phyloP scores from a whole-genome alignment of 2,329 filamentous ascomycete species.

The Endoconidiophora laricicola region DNA sequence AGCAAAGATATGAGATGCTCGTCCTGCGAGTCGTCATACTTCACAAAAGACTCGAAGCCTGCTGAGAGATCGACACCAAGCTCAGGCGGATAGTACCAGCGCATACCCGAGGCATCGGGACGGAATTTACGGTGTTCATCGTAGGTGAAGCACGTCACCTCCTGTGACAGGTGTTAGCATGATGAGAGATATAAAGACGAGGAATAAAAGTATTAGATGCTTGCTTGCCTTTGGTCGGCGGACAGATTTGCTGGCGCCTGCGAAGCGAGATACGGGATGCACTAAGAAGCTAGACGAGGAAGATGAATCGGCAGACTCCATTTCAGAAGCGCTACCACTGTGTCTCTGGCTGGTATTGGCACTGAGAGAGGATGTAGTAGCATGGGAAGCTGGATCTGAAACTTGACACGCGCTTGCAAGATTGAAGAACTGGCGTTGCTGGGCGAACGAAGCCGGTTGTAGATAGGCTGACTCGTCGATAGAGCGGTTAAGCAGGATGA shows the following conservation, averaged over 20 bases:
- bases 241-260: constrained; percentile 50
- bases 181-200: too few relatives aligned
- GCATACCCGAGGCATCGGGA: constrained; percentile 61
- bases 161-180: constrained; percentile 30
- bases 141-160: constrained; percentile 88
- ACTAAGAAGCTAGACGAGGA: constrained; percentile 35
- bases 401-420: too few relatives aligned
- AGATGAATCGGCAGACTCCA: neutral
- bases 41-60: constrained; percentile 69
- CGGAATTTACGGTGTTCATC: constrained; percentile 65
- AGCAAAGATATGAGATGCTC: constrained; percentile 78
- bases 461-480: too few relatives aligned
- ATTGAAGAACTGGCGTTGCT: too few relatives aligned
- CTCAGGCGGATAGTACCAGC: constrained; percentile 70
- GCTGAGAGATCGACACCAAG: constrained; percentile 57
- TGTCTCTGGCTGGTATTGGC: too few relatives aligned
- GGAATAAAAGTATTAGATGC: constrained; percentile 8
- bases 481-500: too few relatives aligned
- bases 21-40: constrained; percentile 66
- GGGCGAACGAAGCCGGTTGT: too few relatives aligned
- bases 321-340: neutral
- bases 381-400: too few relatives aligned
- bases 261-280: constrained; percentile 53
- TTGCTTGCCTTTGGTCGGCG: constrained; percentile 51
- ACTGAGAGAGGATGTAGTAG: too few relatives aligned